Evolutionary conservation across 2,329 filamentous ascomycete genomes (phyloP).

Genomic region (Tolypocladium endophyticum): DNA sequence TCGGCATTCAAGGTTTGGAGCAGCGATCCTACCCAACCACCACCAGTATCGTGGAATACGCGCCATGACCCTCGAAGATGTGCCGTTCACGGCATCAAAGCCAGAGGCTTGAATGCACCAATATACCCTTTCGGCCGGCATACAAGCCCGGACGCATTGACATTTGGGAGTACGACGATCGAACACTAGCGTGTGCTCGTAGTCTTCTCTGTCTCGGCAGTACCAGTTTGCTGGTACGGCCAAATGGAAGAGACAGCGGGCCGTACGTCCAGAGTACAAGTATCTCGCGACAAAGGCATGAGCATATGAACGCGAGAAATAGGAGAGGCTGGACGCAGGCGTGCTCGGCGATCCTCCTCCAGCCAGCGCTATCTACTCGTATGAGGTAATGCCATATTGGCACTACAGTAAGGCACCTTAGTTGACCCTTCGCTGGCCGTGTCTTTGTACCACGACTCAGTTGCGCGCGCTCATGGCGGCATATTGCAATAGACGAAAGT

Average conservation of each 20-base stretch:
- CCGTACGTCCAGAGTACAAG: background rate
- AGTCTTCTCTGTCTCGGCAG: background rate
- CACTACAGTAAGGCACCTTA: too few species aligned
- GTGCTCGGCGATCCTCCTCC: constrained; percentile 3
- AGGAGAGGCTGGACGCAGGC: background rate
- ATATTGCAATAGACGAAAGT: background rate
- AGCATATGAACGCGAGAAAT: background rate
- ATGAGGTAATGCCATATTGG: constrained; percentile 7
- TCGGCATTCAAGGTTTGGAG: background rate
- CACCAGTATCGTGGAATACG: background rate
- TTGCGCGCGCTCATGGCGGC: background rate
- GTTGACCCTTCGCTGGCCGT: background rate
- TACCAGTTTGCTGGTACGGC: background rate
- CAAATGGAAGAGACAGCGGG: background rate
- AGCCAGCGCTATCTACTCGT: constrained; percentile 1
- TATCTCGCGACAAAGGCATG: background rate
- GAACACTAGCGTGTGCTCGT: background rate
- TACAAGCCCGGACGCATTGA: background rate
- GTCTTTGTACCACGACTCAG: background rate
- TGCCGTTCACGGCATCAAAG: background rate
- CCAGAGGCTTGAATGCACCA: background rate
- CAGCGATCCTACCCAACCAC: constrained; percentile 3
- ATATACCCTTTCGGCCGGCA: background rate
- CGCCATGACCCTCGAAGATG: background rate
- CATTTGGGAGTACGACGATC: background rate